phyloP scores from a whole-genome alignment of 176 grass and related monocot genomes.

The Rhynchospora pubera region DNA sequence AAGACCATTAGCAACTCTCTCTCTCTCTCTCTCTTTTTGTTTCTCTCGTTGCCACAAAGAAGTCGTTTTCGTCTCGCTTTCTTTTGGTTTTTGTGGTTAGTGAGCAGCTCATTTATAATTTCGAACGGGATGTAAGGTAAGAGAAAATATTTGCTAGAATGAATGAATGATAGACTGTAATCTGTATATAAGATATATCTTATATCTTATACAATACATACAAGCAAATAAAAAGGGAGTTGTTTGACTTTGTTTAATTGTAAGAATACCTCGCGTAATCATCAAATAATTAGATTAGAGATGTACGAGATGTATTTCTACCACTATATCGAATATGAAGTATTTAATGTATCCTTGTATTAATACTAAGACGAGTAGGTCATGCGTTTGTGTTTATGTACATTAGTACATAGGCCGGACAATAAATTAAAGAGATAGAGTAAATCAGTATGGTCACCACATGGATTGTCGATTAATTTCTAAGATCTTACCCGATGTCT shows the following conservation, averaged over 20 bases:
- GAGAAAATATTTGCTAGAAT: no score
- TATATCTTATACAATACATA: no score
- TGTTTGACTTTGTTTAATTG: neutral
- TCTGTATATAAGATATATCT: neutral
- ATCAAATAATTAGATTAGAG: neutral
- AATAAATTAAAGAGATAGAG: neutral
- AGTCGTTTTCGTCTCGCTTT: conserved; percentile 18
- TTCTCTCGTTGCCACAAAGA: neutral
- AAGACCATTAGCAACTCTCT: neutral
- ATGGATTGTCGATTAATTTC: neutral
- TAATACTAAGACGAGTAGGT: neutral
- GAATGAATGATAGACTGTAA: neutral
- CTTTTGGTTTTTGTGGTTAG: neutral
- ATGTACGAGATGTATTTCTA: no score
- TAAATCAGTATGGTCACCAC: neutral
- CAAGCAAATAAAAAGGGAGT: neutral
- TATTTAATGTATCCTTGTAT: neutral
- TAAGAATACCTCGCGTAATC: neutral
- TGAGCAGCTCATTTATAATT: neutral
- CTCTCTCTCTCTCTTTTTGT: neutral
- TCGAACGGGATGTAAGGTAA: neutral
- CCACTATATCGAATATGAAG: neutral
- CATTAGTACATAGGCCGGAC: neutral
- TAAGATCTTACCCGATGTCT: neutral
- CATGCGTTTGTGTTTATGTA: neutral